These are phyloP conservation scores for Teunomyces cretensis DNA, from an alignment of 805 yeast species.

Conservation along the genomic window DNA sequence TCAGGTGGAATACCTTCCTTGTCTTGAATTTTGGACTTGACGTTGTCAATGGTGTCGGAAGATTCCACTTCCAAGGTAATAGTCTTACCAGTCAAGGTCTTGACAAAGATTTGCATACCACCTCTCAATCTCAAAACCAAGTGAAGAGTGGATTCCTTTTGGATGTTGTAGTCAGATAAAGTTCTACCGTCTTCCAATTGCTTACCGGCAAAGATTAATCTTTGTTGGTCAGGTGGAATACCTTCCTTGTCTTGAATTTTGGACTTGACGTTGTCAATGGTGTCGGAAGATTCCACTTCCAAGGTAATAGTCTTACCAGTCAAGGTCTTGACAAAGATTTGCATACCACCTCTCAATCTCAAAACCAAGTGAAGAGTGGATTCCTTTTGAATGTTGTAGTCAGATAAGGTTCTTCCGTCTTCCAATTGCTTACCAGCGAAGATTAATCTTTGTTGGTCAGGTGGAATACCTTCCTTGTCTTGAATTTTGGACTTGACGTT, in stretches of 20 bases:
- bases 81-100: constrained; percentile 61
- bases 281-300: constrained; percentile 97
- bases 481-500: constrained; percentile 97
- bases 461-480: constrained; percentile 99
- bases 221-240: constrained; percentile 46
- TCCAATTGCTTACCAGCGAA: constrained; percentile 99
- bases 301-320: constrained; percentile 75
- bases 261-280: constrained; percentile 82
- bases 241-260: constrained; percentile 46
- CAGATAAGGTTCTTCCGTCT: constrained; percentile 98
- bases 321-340: constrained; percentile 46
- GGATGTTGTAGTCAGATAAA: constrained; percentile 41
- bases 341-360: constrained; percentile 86
- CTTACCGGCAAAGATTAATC: constrained; percentile 48
- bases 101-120: constrained; percentile 46
- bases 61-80: constrained; percentile 94
- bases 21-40: constrained; percentile 47
- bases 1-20: constrained; percentile 46
- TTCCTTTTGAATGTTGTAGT: constrained; percentile 99
- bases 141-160: constrained; percentile 43
- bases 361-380: constrained; percentile 95
- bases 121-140: constrained; percentile 40
- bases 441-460: constrained; percentile 99
- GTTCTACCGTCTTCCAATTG: constrained; percentile 44
- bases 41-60: constrained; percentile 95